phyloP scores from a whole-genome alignment of 495 filamentous ascomycete species.

The Trichoderma orchidacearum region DNA sequence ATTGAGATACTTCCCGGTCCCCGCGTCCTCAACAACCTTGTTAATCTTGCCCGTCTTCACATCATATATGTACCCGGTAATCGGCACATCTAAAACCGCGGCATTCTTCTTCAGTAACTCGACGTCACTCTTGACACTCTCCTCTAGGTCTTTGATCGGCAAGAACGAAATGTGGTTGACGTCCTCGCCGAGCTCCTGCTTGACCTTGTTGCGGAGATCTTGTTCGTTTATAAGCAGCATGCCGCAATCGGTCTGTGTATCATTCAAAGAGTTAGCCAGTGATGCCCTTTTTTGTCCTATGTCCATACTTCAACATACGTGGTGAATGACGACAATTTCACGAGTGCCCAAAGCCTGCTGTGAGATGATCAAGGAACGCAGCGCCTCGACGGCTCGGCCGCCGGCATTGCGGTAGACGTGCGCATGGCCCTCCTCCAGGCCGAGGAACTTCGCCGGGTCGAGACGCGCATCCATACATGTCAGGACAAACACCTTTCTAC shows the following conservation, averaged over 20 bases:
- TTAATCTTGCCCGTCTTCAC: slow-evolving; percentile 62
- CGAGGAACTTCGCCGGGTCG: slow-evolving; percentile 55
- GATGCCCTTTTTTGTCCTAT: no score
- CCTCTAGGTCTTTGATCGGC: slow-evolving; percentile 49
- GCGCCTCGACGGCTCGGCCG: slow-evolving; percentile 48
- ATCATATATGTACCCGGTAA: slow-evolving; percentile 72
- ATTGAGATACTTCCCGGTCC: neutral
- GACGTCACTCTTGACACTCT: slow-evolving; percentile 55
- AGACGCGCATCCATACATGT: slow-evolving; percentile 85
- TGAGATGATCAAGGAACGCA: slow-evolving; percentile 65
- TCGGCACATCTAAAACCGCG: slow-evolving; percentile 41
- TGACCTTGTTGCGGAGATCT: slow-evolving; percentile 42
- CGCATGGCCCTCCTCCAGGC: slow-evolving; percentile 62
- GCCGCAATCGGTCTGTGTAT: slow-evolving; percentile 54
- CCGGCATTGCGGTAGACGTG: slow-evolving; percentile 77
- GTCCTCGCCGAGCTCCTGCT: slow-evolving; percentile 41
- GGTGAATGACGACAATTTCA: slow-evolving; percentile 67
- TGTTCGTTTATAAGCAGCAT: slow-evolving; percentile 70
- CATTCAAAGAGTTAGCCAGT: neutral
- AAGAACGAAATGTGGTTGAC: slow-evolving; percentile 38
- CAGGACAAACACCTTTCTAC: slow-evolving; percentile 9
- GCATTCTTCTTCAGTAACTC: slow-evolving; percentile 42
- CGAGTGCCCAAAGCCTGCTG: slow-evolving; percentile 71
- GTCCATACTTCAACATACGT: no score
- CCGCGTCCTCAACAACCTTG: slow-evolving; percentile 24